A percentile compares a stretch with the other conserved stretches of the same genome.
phyloP scores from a whole-genome alignment of 2,329 filamentous ascomycete species.

The Cladosporium sp. region DNA sequence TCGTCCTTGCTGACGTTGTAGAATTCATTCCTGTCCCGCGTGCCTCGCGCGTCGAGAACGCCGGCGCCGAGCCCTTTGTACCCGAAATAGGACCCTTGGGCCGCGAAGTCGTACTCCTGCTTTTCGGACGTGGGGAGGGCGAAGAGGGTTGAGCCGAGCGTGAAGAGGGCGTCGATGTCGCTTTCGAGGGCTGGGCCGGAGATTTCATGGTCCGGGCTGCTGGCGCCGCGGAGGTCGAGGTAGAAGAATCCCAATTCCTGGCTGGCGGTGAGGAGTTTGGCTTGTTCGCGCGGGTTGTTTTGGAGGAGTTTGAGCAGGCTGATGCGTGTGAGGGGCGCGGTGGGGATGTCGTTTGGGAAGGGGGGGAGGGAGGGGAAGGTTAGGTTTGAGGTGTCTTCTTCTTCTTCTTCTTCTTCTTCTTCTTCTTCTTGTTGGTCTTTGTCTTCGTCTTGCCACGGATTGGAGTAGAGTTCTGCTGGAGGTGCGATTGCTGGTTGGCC shows the following conservation, averaged over 20 bases:
- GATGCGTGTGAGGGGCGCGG: slow-evolving; percentile 38
- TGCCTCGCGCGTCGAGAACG: slow-evolving; percentile 46
- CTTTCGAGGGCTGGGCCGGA: slow-evolving; percentile 39
- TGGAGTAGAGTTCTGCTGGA: background rate
- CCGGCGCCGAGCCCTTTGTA: slow-evolving; percentile 35
- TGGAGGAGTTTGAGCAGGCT: slow-evolving; percentile 34
- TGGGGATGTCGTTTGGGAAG: slow-evolving; percentile 37
- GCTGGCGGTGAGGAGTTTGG: slow-evolving; percentile 36
- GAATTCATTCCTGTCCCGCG: slow-evolving; percentile 50
- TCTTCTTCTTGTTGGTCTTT: background rate
- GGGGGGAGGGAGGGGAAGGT: slow-evolving; percentile 32
- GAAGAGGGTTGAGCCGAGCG: slow-evolving; percentile 45
- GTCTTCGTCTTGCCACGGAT: background rate
- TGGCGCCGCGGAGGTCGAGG: slow-evolving; percentile 41
- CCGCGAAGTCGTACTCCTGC: slow-evolving; percentile 50
- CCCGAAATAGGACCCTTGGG: slow-evolving; percentile 50
- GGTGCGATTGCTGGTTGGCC: slow-evolving; percentile 4
- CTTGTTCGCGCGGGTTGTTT: slow-evolving; percentile 30
- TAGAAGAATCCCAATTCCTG: slow-evolving; percentile 55
- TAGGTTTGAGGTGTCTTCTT: too few species aligned
- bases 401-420: background rate
- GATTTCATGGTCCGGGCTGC: slow-evolving; percentile 10
- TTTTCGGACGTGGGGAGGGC: slow-evolving; percentile 49
- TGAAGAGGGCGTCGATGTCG: slow-evolving; percentile 45
- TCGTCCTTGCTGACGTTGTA: slow-evolving; percentile 56